phyloP scores from a whole-genome alignment of 108 stramenopile species.

The Stephanodiscus minutulus region DNA sequence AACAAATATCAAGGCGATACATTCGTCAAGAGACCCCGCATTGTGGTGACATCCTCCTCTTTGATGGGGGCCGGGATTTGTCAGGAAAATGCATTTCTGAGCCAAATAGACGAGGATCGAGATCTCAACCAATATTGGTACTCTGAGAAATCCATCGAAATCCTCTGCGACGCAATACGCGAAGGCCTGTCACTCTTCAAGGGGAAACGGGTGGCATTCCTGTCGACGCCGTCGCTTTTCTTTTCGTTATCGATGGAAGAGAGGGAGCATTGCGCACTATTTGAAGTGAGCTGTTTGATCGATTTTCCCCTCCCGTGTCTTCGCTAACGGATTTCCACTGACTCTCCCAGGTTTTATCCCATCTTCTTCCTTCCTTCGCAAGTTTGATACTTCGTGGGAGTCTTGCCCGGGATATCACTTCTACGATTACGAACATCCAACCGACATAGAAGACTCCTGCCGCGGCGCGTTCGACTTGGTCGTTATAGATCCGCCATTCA shows the following conservation, averaged over 20 bases:
- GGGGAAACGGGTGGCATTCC: slow-evolving; percentile 56
- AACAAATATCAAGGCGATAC: slow-evolving; percentile 9
- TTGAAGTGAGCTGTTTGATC: slow-evolving; percentile 60
- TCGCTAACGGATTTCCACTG: neutral
- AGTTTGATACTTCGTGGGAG: slow-evolving; percentile 59
- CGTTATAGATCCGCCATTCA: slow-evolving; percentile 85
- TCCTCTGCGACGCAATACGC: slow-evolving; percentile 45
- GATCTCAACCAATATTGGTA: slow-evolving; percentile 86
- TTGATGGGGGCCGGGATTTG: neutral
- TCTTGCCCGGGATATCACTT: slow-evolving; percentile 56
- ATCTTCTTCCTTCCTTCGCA: neutral
- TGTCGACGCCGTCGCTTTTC: slow-evolving; percentile 74
- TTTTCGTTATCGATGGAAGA: slow-evolving; percentile 53
- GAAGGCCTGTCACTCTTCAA: slow-evolving; percentile 17
- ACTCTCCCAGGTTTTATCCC: neutral
- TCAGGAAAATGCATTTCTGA: slow-evolving; percentile 22
- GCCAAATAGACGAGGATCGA: slow-evolving; percentile 37
- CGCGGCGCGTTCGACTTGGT: slow-evolving; percentile 63
- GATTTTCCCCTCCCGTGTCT: neutral
- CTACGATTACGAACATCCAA: slow-evolving; percentile 71
- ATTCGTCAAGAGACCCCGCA: neutral
- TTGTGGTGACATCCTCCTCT: neutral
- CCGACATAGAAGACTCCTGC: slow-evolving; percentile 34
- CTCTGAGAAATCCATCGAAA: slow-evolving; percentile 54
- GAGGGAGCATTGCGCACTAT: slow-evolving; percentile 49